Evolutionary conservation across 1,284 basidiomycete genomes (phyloP).

Genomic region (Sporisorium exsertum): DNA sequence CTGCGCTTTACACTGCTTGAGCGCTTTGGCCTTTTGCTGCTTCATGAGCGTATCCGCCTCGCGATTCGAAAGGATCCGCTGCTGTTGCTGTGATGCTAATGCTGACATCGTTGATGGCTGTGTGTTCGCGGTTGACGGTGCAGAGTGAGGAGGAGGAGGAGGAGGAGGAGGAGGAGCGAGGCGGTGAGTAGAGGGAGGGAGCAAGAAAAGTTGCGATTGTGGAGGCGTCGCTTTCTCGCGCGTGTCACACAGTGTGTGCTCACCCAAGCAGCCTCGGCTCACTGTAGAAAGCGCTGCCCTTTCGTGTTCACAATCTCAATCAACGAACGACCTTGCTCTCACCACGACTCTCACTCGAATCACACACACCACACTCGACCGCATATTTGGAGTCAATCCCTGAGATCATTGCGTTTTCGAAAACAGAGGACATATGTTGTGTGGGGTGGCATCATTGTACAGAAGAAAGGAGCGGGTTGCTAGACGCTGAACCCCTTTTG

Average conservation of each 20-base stretch:
- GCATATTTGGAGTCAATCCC: constrained; percentile 42
- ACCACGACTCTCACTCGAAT: background rate
- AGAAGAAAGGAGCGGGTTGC: constrained; percentile 24
- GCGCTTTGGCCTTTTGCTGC: constrained; percentile 40
- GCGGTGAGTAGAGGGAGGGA: no score
- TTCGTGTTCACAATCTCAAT: no score
- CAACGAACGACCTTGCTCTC: background rate
- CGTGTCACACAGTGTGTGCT: no score
- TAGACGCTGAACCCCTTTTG: constrained; percentile 21
- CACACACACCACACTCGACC: background rate
- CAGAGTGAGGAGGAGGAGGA: background rate
- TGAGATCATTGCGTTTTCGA: constrained; percentile 44
- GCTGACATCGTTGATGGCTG: constrained; percentile 9
- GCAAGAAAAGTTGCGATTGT: constrained; percentile 7
- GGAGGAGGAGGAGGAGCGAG: background rate
- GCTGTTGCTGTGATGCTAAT: constrained; percentile 2
- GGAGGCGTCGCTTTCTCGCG: constrained; percentile 15
- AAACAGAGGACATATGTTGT: constrained; percentile 28
- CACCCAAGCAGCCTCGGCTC: background rate
- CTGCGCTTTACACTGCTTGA: constrained; percentile 31
- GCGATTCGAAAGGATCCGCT: constrained; percentile 41
- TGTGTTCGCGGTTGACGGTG: background rate
- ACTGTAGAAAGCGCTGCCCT: no score
- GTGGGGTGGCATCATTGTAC: constrained; percentile 43
- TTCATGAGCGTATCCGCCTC: constrained; percentile 44